Conservation (phyloP, 2,329 filamentous ascomycete species). For the Stachybotrys echinatus region DNA sequence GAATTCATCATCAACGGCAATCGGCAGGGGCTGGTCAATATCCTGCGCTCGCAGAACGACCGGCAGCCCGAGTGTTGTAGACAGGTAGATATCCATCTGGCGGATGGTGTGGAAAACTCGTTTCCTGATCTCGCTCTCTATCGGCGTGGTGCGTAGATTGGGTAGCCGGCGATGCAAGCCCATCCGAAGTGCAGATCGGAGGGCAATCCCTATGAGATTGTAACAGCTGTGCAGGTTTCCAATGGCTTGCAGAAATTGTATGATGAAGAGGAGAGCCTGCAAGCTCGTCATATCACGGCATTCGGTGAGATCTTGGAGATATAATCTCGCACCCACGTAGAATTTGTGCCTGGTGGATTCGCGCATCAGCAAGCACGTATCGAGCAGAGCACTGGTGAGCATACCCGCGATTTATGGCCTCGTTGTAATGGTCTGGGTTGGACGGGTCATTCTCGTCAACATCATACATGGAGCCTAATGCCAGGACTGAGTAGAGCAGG, state of each 20-base stretch:
- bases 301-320: neutral
- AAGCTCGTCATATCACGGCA: neutral
- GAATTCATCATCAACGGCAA: neutral
- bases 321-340: neutral
- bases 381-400: neutral
- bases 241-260: conserved; percentile 1
- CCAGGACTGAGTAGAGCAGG: conserved; percentile 1
- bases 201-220: conserved; percentile 1
- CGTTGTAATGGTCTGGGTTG: conserved; percentile 2
- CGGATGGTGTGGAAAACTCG: conserved; percentile 1
- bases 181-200: conserved; percentile 1
- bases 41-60: neutral
- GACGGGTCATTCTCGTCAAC: conserved; percentile 1
- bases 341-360: conserved; percentile 1
- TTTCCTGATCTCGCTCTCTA: neutral
- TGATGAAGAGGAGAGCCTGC: neutral
- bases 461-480: conserved; percentile 1
- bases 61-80: neutral
- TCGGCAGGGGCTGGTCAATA: conserved; percentile 1
- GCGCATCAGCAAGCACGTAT: neutral
- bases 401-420: conserved; percentile 2
- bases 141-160: neutral
- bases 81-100: conserved; percentile 2
- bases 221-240: neutral
- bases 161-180: neutral